Percentiles rank a stretch among this genome's conserved stretches.
phyloP scores from a whole-genome alignment of 2,329 filamentous ascomycete species.

The Shiraia bambusicola region DNA sequence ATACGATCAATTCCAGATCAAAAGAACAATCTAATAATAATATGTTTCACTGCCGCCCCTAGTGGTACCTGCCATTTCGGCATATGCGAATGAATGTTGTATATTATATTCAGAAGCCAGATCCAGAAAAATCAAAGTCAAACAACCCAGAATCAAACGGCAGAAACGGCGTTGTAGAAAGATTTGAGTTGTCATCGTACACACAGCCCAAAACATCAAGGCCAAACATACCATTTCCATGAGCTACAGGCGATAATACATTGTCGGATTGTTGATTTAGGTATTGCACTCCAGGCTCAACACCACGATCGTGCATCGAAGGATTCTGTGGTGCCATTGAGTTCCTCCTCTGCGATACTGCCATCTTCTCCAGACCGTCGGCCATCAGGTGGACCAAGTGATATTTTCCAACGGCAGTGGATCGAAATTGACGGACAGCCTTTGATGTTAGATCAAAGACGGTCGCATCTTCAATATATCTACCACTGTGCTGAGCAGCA shows the following conservation, averaged over 20 bases:
- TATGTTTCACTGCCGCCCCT: too few species aligned
- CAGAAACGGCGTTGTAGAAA: slow-evolving; percentile 15
- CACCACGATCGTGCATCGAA: too few species aligned
- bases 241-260: neutral
- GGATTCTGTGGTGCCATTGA: slow-evolving; percentile 2
- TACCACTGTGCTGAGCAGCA: slow-evolving; percentile 46
- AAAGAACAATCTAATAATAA: too few species aligned
- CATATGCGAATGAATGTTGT: too few species aligned
- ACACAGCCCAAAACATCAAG: neutral
- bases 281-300: too few species aligned
- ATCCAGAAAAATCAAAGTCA: slow-evolving; percentile 10
- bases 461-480: slow-evolving; percentile 42
- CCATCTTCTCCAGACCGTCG: slow-evolving; percentile 49
- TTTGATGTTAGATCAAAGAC: slow-evolving; percentile 45
- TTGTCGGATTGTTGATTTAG: neutral
- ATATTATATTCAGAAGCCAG: neutral
- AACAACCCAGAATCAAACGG: slow-evolving; percentile 16
- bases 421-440: slow-evolving; percentile 47
- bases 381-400: slow-evolving; percentile 53
- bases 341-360: slow-evolving; percentile 15
- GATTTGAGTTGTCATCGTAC: slow-evolving; percentile 10
- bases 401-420: slow-evolving; percentile 47
- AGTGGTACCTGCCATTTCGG: neutral
- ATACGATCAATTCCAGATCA: too few species aligned
- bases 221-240: slow-evolving; percentile 5